These are phyloP conservation scores for Magnusiomyces fungicola DNA, from an alignment of 1,139 yeast species.

Conservation along the genomic window DNA sequence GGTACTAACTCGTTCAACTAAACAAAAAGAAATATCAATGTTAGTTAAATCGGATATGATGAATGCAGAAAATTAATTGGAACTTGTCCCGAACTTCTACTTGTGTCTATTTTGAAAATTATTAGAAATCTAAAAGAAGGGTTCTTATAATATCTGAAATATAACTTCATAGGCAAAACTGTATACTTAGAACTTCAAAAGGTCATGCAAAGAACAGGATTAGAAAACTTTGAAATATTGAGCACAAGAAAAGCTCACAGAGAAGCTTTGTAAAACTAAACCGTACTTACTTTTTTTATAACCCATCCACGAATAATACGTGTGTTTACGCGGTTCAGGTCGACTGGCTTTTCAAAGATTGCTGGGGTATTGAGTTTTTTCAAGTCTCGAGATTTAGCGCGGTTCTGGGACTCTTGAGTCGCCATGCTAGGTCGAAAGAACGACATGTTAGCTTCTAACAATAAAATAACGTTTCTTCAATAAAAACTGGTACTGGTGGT, in stretches of 20 bases:
- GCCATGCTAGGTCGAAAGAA: not conserved
- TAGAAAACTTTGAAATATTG: too few species aligned
- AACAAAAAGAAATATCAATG: not conserved
- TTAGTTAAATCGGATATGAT: not conserved
- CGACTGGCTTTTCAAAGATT: constrained; percentile 14
- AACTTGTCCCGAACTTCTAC: too few species aligned
- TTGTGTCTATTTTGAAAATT: not conserved
- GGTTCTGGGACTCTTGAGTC: not conserved
- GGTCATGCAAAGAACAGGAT: too few species aligned
- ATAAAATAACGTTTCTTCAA: not conserved
- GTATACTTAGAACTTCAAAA: too few species aligned
- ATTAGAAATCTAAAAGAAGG: not conserved
- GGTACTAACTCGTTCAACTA: constrained; percentile 17
- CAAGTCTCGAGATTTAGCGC: constrained; percentile 4
- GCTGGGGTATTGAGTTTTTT: constrained; percentile 11
- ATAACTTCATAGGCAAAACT: not conserved
- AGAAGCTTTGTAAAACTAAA: not conserved
- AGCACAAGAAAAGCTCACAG: too few species aligned
- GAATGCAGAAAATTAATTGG: not conserved
- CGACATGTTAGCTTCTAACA: not conserved
- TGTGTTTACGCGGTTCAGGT: constrained; percentile 18
- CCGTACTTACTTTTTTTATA: constrained; percentile 13
- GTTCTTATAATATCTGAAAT: not conserved
- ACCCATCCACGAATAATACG: constrained; percentile 18
- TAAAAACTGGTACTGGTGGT: too few species aligned